Percentiles rank a stretch among this genome's conserved stretches.
These are phyloP conservation scores for Penicillium coprophilum DNA, from an alignment of 495 filamentous ascomycete genomes.

Conservation along the genomic window DNA sequence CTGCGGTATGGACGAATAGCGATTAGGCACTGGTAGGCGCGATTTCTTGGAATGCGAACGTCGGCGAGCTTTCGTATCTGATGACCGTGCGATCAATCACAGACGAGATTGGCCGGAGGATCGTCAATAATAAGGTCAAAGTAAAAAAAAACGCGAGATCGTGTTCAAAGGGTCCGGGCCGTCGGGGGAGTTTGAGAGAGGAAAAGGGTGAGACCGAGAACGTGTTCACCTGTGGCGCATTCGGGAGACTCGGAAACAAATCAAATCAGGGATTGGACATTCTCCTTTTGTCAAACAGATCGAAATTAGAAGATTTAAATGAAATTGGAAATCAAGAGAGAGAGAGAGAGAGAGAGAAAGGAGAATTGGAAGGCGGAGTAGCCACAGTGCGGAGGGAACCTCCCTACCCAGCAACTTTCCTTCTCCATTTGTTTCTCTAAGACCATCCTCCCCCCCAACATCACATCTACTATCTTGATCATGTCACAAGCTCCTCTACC, in stretches of 20 bases:
- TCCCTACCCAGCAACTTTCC: conserved; percentile 11
- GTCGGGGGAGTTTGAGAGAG: conserved; percentile 12
- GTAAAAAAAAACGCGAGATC: not conserved
- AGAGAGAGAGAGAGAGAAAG: conserved; percentile 16
- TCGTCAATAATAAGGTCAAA: not conserved
- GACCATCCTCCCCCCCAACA: conserved; percentile 6
- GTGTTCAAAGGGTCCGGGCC: conserved; percentile 10
- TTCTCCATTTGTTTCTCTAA: not conserved
- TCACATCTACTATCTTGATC: conserved; percentile 5
- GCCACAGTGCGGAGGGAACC: conserved; percentile 28
- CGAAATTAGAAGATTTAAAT: conserved; percentile 8
- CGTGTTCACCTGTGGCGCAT: conserved; percentile 19
- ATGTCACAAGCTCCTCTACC: conserved; percentile 37
- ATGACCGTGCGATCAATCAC: conserved; percentile 18
- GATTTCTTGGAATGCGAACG: conserved; percentile 8
- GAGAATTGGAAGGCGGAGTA: conserved; percentile 28
- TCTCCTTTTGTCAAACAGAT: conserved; percentile 1
- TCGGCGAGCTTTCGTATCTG: conserved; percentile 11
- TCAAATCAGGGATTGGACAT: conserved; percentile 24
- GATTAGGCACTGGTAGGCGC: conserved; percentile 7
- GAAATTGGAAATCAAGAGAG: conserved; percentile 6
- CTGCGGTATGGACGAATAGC: conserved; percentile 25
- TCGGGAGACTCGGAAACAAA: conserved; percentile 19
- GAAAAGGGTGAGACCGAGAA: conserved; percentile 23
- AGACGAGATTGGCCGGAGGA: conserved; percentile 8